These are phyloP conservation scores for Ophiobolus disseminans DNA, from an alignment of 2,329 filamentous ascomycete species.

Conservation along the genomic window DNA sequence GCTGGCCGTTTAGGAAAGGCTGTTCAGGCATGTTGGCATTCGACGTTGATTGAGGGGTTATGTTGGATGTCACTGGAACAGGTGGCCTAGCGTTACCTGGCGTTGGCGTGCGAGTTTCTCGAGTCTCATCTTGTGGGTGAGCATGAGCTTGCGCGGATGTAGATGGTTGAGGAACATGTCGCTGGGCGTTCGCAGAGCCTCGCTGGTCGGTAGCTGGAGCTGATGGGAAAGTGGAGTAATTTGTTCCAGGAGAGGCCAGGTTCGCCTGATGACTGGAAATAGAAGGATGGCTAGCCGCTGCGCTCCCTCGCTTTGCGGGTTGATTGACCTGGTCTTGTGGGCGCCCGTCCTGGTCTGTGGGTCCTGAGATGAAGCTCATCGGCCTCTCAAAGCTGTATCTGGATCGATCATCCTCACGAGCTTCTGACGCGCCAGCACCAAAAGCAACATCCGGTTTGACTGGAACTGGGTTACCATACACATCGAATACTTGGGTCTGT, in stretches of 20 bases:
- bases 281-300: too few relatives aligned
- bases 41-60: too few relatives aligned
- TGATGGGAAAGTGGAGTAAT: conserved; percentile 17
- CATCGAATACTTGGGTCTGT: conserved; percentile 11
- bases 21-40: conserved; percentile 10
- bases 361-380: conserved; percentile 48
- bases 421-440: conserved; percentile 8
- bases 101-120: too few relatives aligned
- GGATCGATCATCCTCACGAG: conserved; percentile 26
- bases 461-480: conserved; percentile 11
- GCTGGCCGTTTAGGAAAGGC: conserved; percentile 8
- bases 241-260: conserved; percentile 7
- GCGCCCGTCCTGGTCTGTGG: conserved; percentile 42
- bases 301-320: conserved; percentile 1
- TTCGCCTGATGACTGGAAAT: conserved; percentile 17
- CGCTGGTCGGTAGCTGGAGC: conserved; percentile 9
- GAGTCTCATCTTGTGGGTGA: too few relatives aligned
- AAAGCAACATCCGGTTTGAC: conserved; percentile 5
- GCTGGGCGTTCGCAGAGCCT: conserved; percentile 3
- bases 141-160: conserved; percentile 5
- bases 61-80: conserved; percentile 5
- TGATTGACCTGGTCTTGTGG: conserved; percentile 48
- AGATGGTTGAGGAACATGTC: background rate
- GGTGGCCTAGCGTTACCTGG: conserved; percentile 2
- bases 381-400: conserved; percentile 44